A percentile compares a stretch with the other conserved stretches of the same genome.
Conservation (phyloP, 768 basidiomycete genomes). For the Rhodotorula taiwanensis region DNA sequence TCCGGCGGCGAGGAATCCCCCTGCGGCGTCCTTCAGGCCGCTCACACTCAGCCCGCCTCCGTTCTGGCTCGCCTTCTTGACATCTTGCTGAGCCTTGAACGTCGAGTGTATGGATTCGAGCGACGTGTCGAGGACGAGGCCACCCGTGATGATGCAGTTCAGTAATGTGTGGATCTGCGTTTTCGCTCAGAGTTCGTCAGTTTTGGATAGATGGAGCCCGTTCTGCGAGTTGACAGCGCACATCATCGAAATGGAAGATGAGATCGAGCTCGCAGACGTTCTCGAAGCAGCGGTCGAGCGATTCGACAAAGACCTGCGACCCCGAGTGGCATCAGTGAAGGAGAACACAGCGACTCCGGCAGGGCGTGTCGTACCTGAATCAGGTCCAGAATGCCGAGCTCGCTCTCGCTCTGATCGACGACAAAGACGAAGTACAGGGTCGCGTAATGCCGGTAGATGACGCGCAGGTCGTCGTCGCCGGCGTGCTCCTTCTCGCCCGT, state of each 20-base stretch:
- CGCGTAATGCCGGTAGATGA: slow-evolving; percentile 92
- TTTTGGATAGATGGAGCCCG: no score
- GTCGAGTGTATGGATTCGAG: slow-evolving; percentile 30
- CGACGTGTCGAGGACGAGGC: slow-evolving; percentile 81
- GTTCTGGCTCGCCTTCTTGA: slow-evolving; percentile 13
- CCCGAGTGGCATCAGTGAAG: not conserved
- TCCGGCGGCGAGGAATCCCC: not conserved
- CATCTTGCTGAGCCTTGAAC: slow-evolving; percentile 11
- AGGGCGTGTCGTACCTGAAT: slow-evolving; percentile 71
- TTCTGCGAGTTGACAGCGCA: slow-evolving; percentile 43
- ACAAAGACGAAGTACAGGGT: slow-evolving; percentile 96
- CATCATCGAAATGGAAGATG: slow-evolving; percentile 98
- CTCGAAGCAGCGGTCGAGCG: slow-evolving; percentile 88
- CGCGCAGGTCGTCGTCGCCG: slow-evolving; percentile 53
- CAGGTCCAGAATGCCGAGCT: slow-evolving; percentile 88
- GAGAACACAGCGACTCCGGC: no score
- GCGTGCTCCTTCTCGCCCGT: slow-evolving; percentile 30
- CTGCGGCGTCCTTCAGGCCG: not conserved
- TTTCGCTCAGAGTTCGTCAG: no score
- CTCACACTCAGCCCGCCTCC: not conserved
- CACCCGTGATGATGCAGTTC: slow-evolving; percentile 93
- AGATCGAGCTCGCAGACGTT: slow-evolving; percentile 98
- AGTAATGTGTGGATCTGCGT: slow-evolving; percentile 87
- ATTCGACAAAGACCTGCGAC: slow-evolving; percentile 87
- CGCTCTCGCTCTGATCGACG: slow-evolving; percentile 91